Conservation (phyloP, 345 rosid genomes). For the Lumnitzera racemosa region DNA sequence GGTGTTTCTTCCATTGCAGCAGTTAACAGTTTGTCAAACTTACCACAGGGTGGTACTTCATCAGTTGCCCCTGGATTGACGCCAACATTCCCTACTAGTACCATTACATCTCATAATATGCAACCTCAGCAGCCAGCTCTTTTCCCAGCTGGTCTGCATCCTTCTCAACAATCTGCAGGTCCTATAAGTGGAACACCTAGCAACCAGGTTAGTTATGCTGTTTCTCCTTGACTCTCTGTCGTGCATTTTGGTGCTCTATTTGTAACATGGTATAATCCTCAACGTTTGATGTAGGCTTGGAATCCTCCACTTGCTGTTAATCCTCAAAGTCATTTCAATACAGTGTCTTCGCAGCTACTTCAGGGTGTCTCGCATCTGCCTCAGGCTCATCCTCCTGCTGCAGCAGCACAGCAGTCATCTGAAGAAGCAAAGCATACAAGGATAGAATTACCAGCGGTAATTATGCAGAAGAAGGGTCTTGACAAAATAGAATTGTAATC, state of each 20-base stretch:
- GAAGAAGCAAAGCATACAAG: conserved; percentile 50
- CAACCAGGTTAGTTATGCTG: conserved; percentile 45
- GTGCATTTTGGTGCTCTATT: conserved; percentile 6
- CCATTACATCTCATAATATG: conserved; percentile 30
- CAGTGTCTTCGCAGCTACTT: conserved; percentile 40
- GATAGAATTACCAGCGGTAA: conserved; percentile 76
- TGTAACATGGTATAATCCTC: conserved; percentile 8
- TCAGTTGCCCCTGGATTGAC: conserved; percentile 21
- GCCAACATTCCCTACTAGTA: conserved; percentile 19
- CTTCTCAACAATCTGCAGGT: conserved; percentile 37
- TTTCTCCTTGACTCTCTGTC: not conserved
- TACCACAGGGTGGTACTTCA: conserved; percentile 26
- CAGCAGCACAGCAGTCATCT: conserved; percentile 27
- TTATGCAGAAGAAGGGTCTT: not conserved
- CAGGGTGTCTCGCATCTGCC: conserved; percentile 18
- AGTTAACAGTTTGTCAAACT: conserved; percentile 20
- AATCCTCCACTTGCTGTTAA: conserved; percentile 29
- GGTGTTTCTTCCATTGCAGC: conserved; percentile 24
- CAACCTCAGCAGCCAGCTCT: conserved; percentile 45
- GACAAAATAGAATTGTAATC: no score
- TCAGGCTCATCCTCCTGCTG: conserved; percentile 23
- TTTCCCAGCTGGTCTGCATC: conserved; percentile 35
- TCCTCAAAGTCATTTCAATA: conserved; percentile 31
- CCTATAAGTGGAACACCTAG: conserved; percentile 36
- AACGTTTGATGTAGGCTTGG: conserved; percentile 45